phyloP scores from a whole-genome alignment of 2,329 filamentous ascomycete genomes.

The Proliferodiscus dingleyae region DNA sequence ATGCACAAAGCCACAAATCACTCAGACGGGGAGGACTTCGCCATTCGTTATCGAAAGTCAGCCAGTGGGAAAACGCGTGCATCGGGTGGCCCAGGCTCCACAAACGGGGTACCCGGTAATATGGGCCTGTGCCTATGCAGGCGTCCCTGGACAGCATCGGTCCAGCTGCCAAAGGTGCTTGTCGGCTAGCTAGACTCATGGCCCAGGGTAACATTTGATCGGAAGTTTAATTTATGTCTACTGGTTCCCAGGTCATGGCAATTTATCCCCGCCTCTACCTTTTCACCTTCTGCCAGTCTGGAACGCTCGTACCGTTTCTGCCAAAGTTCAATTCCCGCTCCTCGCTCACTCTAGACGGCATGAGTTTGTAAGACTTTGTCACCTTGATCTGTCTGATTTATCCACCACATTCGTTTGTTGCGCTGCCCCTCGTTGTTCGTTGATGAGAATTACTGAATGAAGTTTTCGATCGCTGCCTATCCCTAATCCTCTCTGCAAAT shows the following conservation, averaged over 20 bases:
- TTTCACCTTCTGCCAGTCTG: not conserved
- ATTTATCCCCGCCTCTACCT: not conserved
- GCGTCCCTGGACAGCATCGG: not conserved
- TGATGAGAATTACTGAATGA: conserved; percentile 1
- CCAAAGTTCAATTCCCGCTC: not conserved
- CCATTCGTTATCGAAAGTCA: not conserved
- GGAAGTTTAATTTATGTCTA: not conserved
- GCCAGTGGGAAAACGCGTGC: too few relatives aligned
- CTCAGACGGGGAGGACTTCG: not conserved
- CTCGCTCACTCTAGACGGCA: not conserved
- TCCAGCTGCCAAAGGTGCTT: too few relatives aligned
- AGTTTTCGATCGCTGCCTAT: conserved; percentile 6
- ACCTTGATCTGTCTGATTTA: conserved; percentile 12
- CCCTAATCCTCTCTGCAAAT: conserved; percentile 3
- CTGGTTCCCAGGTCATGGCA: not conserved
- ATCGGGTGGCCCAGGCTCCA: too few relatives aligned
- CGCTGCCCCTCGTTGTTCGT: conserved; percentile 1
- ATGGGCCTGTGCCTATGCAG: not conserved
- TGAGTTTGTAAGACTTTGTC: not conserved
- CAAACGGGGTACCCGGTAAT: not conserved
- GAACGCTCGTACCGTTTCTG: not conserved
- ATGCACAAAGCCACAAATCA: not conserved
- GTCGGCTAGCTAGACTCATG: too few relatives aligned
- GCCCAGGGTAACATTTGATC: not conserved
- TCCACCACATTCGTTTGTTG: conserved; percentile 16